These are phyloP conservation scores for Neodidymelliopsis sp. DNA, from an alignment of 2,329 filamentous ascomycete genomes.

Conservation along the genomic window DNA sequence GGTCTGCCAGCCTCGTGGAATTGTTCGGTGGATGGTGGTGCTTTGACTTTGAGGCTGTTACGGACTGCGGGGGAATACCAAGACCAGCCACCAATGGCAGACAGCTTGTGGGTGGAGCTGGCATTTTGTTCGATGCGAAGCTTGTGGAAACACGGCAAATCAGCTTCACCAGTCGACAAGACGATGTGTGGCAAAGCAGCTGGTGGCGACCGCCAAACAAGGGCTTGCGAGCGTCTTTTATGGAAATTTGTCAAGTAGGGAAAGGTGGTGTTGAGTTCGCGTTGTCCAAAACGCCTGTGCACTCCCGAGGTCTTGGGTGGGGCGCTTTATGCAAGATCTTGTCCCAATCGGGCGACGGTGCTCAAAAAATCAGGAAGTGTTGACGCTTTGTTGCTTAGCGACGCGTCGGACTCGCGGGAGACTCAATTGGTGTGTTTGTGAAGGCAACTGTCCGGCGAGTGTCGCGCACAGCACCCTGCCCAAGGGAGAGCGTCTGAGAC, in stretches of 20 bases:
- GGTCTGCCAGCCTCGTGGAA: conserved; percentile 3
- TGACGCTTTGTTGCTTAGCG: conserved; percentile 16
- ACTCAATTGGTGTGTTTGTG: conserved; percentile 7
- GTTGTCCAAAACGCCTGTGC: conserved; percentile 3
- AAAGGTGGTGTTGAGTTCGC: conserved; percentile 18
- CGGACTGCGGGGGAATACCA: conserved; percentile 8
- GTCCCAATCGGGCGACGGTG: conserved; percentile 9
- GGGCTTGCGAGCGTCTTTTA: conserved; percentile 4
- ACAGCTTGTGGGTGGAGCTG: conserved; percentile 1
- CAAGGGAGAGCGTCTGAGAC: conserved; percentile 25
- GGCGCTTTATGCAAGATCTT: conserved; percentile 12
- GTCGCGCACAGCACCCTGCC: conserved; percentile 3
- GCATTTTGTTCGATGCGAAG: not conserved
- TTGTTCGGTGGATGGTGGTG: conserved; percentile 1
- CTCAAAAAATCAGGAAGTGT: conserved; percentile 15
- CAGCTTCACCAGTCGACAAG: not conserved
- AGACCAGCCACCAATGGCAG: conserved; percentile 14
- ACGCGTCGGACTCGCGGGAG: conserved; percentile 15
- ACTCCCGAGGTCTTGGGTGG: conserved; percentile 15
- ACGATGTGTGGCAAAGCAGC: conserved; percentile 4
- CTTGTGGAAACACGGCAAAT: not conserved
- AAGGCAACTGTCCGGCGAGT: conserved; percentile 1
- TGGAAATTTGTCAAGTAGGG: conserved; percentile 12
- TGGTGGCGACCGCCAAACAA: conserved; percentile 7
- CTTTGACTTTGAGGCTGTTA: conserved; percentile 9